Evolutionary conservation across 139 green algal species (phyloP), one percentile per base, ranked within the genome.

Genomic region (Chlamydomonas urium): DNA sequence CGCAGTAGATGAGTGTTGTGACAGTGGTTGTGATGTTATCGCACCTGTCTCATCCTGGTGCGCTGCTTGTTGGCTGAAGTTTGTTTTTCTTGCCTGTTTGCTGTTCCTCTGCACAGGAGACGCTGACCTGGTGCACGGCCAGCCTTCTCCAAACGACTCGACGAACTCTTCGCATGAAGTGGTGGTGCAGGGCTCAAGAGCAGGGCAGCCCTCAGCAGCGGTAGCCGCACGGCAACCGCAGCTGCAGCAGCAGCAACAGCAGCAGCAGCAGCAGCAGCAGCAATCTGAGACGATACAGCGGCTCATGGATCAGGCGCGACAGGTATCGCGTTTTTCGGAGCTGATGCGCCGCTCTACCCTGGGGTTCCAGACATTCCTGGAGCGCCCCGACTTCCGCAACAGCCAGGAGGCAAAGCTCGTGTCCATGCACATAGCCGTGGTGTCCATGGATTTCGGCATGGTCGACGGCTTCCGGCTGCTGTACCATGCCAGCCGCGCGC

Each of bases 361-460:
- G 36, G 47, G 63, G n/a, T 77, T 77, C 23, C 60, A 81, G 65
- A 62, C 34, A 0, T 75, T 81, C 4, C 29, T 81, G 38, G 75
- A 81, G 38, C 61, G 69, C 0, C 3, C 62, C 0, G 75, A 81
- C 47, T 38, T 77, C 14, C 69, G 34, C 21, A 28, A 60, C 21
- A 71, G 71, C 47, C 59, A 76, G 69, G 34, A 58, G 14, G 63
- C 63, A 37, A 81, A 81, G 65, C 32, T 74, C 10, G 70, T 65
- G 31, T 77, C 60, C 37, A 71, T 77, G 69, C 75, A 81, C 56
- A 69, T 81, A 36, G 75, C 69, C 28, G 69, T 47, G n/a, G 42
- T 81, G 26, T 77, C 53, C 42, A 58, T 77, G 53, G 63, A 76
- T 47, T 4, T 42, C 3, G 66, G 66, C 45, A 73, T 73, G 66